These are phyloP conservation scores for Stipa capillata DNA, from an alignment of 176 grass and related monocot species.

Conservation along the genomic window DNA sequence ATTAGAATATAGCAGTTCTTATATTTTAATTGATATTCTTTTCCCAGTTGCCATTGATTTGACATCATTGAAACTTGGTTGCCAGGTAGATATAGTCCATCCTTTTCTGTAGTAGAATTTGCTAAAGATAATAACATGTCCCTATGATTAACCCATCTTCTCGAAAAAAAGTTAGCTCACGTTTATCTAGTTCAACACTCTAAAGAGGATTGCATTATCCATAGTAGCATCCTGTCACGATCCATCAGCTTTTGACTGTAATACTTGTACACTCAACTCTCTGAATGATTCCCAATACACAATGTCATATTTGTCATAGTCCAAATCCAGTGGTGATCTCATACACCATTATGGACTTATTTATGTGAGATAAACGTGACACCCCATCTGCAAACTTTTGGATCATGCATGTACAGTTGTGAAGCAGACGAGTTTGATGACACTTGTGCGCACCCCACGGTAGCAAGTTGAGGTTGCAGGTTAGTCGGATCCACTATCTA, in stretches of 20 bases:
- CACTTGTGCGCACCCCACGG: neutral
- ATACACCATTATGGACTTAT: conserved; percentile 7
- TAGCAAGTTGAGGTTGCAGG: conserved; percentile 26
- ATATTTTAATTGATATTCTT: neutral
- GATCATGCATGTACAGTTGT: conserved; percentile 31
- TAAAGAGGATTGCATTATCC: neutral
- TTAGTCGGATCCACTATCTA: conserved; percentile 15
- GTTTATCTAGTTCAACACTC: neutral
- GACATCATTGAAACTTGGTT: neutral
- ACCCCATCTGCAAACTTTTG: neutral
- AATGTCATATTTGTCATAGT: neutral
- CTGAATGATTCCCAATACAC: neutral
- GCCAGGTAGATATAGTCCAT: neutral
- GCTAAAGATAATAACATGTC: neutral
- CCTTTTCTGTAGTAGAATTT: neutral
- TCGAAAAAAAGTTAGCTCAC: neutral
- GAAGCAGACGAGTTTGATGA: conserved; percentile 30
- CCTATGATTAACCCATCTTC: neutral
- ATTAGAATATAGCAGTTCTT: neutral
- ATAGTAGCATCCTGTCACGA: neutral
- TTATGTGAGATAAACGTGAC: conserved; percentile 8
- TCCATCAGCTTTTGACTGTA: neutral
- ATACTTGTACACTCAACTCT: neutral
- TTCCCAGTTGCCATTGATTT: neutral
- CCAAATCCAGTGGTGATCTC: conserved; percentile 22